Evolutionary conservation across 306 rosid species (phyloP).

Genomic region (Datisca glomerata): DNA sequence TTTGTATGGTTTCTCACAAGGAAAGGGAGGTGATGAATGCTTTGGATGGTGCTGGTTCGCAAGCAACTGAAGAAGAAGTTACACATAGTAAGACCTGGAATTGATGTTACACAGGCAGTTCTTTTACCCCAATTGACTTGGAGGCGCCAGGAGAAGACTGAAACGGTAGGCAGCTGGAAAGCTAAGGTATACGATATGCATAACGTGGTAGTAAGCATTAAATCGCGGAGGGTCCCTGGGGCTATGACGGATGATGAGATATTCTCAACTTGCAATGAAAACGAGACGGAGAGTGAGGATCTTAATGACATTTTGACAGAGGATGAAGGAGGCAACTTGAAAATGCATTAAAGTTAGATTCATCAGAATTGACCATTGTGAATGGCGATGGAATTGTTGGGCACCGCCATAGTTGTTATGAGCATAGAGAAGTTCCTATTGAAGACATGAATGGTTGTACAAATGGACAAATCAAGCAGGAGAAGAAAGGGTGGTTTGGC

Average conservation of each 20-base stretch:
- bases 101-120: conserved; percentile 96
- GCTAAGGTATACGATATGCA: conserved; percentile 95
- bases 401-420: conserved; percentile 22
- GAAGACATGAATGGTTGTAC: conserved; percentile 39
- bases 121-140: conserved; percentile 82
- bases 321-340: conserved; percentile 86
- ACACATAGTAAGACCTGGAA: conserved; percentile 93
- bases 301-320: conserved; percentile 82
- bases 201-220: conserved; percentile 87
- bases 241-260: conserved; percentile 99
- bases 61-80: conserved; percentile 89
- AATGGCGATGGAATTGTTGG: conserved; percentile 48
- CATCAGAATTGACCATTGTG: conserved; percentile 45
- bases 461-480: conserved; percentile 48
- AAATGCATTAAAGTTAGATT: conserved; percentile 68
- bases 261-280: conserved; percentile 71
- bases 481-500: conserved; percentile 93
- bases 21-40: conserved; percentile 92
- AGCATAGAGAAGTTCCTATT: conserved; percentile 35
- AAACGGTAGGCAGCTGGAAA: conserved; percentile 92
- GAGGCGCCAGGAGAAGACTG: conserved; percentile 97
- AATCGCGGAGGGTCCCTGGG: conserved; percentile 97
- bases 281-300: conserved; percentile 56
- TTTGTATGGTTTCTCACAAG: conserved; percentile 85
- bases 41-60: conserved; percentile 96